Percentiles rank a stretch among this genome's conserved stretches.
Conservation (phyloP, 2,329 filamentous ascomycete species). For the Paecilomyces variotii region DNA sequence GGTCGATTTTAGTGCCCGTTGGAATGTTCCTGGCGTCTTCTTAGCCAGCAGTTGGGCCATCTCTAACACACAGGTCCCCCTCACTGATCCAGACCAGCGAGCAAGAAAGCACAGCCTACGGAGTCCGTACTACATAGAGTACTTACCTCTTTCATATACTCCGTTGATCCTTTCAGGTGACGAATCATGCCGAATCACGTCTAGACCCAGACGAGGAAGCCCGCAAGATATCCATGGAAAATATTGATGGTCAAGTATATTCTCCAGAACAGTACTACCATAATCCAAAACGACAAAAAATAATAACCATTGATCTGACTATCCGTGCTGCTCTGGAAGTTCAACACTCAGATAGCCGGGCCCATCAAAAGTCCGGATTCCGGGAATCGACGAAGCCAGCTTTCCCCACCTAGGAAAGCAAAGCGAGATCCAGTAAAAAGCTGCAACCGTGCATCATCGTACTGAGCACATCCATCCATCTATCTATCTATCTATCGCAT, state of each 20-base stretch:
- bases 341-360: background rate
- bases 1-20: background rate
- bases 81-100: background rate
- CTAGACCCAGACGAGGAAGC: background rate
- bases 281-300: no score
- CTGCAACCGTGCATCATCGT: background rate
- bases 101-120: background rate
- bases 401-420: background rate
- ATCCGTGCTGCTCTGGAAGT: background rate
- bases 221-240: no score
- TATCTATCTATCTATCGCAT: background rate
- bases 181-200: background rate
- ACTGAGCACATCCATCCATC: background rate
- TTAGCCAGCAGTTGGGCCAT: background rate
- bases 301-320: background rate
- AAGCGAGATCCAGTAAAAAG: background rate
- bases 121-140: background rate
- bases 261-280: no score
- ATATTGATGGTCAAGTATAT: no score
- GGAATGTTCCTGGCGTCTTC: background rate
- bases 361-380: background rate
- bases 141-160: background rate
- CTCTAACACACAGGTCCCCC: background rate
- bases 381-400: background rate
- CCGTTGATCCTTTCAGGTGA: background rate